Conservation (phyloP, 1,139 yeast species). For the Blastobotrys persicus region DNA sequence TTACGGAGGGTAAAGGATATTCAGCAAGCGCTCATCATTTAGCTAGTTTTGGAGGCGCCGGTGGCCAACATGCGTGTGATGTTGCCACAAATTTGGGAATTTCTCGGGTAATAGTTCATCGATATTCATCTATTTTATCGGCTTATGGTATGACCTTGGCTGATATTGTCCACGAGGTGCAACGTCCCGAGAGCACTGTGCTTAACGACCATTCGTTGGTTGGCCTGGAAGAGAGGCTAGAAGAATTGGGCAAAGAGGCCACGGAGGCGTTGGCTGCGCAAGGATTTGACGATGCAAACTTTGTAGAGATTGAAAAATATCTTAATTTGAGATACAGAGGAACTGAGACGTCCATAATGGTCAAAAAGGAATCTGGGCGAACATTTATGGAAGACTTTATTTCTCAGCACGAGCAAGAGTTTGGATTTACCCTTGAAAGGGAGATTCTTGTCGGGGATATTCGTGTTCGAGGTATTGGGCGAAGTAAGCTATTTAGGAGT, state of each 20-base stretch:
- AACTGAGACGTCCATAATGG: conserved; percentile 81
- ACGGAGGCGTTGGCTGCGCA: conserved; percentile 42
- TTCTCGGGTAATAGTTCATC: conserved; percentile 45
- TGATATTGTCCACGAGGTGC: conserved; percentile 56
- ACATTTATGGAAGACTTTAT: conserved; percentile 43
- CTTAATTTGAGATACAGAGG: conserved; percentile 82
- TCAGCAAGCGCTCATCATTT: conserved; percentile 43
- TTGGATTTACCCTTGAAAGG: conserved; percentile 65
- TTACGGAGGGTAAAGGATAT: conserved; percentile 53
- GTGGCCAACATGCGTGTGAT: conserved; percentile 53
- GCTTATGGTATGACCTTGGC: conserved; percentile 55
- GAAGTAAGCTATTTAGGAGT: conserved; percentile 29
- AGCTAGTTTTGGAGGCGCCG: conserved; percentile 56
- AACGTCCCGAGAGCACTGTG: conserved; percentile 48
- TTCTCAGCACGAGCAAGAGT: conserved; percentile 58
- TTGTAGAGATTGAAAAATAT: conserved; percentile 54
- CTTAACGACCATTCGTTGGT: conserved; percentile 37
- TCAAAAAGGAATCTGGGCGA: conserved; percentile 40
- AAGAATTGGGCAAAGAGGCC: conserved; percentile 38
- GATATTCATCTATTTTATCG: conserved; percentile 49
- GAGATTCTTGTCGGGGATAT: conserved; percentile 76
- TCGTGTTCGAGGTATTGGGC: conserved; percentile 69
- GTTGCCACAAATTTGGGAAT: conserved; percentile 48
- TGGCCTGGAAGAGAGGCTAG: conserved; percentile 39
- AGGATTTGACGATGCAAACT: conserved; percentile 43